Evolutionary conservation across 306 rosid species (phyloP).

Genomic region (Adenanthera pavonina): DNA sequence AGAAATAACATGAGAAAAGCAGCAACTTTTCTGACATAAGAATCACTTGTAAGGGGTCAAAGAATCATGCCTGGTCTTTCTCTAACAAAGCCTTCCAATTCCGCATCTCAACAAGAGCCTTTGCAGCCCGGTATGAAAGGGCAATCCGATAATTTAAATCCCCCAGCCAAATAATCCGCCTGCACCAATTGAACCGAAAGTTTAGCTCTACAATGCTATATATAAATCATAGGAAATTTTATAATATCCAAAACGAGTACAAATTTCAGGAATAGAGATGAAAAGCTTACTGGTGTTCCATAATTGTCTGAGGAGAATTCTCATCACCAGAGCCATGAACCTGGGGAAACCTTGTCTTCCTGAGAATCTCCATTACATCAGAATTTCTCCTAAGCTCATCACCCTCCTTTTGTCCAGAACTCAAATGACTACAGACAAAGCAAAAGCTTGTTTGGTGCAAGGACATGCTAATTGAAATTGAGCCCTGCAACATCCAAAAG

Average conservation of each 20-base stretch:
- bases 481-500: constrained; percentile 78
- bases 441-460: constrained; percentile 98
- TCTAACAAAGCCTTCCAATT: constrained; percentile 85
- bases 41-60: constrained; percentile 29
- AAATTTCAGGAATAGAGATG: constrained; percentile 27
- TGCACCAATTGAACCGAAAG: constrained; percentile 49
- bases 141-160: constrained; percentile 97
- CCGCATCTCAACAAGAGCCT: constrained; percentile 93
- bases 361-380: constrained; percentile 93
- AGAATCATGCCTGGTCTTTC: constrained; percentile 87
- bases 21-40: constrained; percentile 1
- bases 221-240: constrained; percentile 17
- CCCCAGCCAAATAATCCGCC: constrained; percentile 97
- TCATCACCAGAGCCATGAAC: constrained; percentile 67
- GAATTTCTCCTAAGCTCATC: constrained; percentile 95
- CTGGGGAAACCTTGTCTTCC: constrained; percentile 90
- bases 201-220: constrained; percentile 27
- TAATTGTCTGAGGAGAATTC: constrained; percentile 76
- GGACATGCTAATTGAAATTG: constrained; percentile 95
- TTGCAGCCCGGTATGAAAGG: constrained; percentile 82
- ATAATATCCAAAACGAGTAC: constrained; percentile 24
- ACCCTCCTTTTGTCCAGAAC: constrained; percentile 98
- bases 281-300: constrained; percentile 84
- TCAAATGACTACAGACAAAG: constrained; percentile 96
- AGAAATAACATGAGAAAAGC: constrained; percentile 31